phyloP scores from a whole-genome alignment of 2,329 filamentous ascomycete genomes.

The Leptosphaerulina australis region DNA sequence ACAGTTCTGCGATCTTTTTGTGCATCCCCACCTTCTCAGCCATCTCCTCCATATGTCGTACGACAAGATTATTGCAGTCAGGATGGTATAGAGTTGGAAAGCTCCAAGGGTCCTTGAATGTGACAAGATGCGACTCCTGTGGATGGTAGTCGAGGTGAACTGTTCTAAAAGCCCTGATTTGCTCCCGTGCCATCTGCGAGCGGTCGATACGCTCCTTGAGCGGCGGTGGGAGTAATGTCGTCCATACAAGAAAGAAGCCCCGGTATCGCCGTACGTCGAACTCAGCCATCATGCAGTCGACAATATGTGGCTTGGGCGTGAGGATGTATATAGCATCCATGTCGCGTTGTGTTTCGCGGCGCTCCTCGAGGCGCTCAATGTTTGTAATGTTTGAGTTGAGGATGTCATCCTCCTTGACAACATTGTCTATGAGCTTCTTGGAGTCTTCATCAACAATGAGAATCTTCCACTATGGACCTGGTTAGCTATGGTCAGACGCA shows the following conservation, averaged over 20 bases:
- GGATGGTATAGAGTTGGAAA: conserved; percentile 93
- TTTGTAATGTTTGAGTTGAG: conserved; percentile 96
- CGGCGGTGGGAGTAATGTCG: conserved; percentile 71
- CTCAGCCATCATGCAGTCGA: conserved; percentile 93
- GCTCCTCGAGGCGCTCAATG: conserved; percentile 91
- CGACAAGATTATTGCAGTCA: conserved; percentile 81
- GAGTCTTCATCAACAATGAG: conserved; percentile 85
- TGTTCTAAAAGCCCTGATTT: conserved; percentile 80
- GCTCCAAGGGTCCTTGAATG: conserved; percentile 93
- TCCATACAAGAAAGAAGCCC: conserved; percentile 84
- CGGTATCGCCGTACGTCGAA: conserved; percentile 84
- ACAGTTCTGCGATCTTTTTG: background rate
- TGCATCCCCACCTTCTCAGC: conserved; percentile 75
- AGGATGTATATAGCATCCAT: conserved; percentile 97
- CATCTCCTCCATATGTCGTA: conserved; percentile 79
- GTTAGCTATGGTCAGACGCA: conserved; percentile 29
- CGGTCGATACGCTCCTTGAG: conserved; percentile 76
- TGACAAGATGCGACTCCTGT: conserved; percentile 87
- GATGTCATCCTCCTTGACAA: conserved; percentile 93
- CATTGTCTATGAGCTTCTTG: conserved; percentile 86
- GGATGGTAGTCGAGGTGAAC: conserved; percentile 89
- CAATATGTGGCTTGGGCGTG: conserved; percentile 82
- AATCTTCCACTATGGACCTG: conserved; percentile 82
- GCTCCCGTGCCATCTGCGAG: conserved; percentile 70
- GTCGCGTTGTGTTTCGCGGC: conserved; percentile 78